These are phyloP conservation scores for Sphagnurus paluster DNA, from an alignment of 1,284 basidiomycete species.

Conservation along the genomic window DNA sequence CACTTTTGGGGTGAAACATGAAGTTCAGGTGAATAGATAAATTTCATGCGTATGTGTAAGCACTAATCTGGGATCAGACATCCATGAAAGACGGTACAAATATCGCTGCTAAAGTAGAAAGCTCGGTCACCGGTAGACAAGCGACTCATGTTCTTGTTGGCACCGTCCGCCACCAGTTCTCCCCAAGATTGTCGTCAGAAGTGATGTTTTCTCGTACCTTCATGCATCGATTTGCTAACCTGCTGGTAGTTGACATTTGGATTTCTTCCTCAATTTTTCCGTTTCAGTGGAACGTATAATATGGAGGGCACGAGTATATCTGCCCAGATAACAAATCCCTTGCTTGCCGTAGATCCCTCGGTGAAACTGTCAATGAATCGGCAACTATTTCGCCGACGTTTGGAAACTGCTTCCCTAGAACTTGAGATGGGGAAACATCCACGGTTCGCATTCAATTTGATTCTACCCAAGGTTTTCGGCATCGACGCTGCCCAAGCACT, in stretches of 20 bases:
- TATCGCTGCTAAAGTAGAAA: slow-evolving; percentile 29
- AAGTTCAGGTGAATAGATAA: slow-evolving; percentile 39
- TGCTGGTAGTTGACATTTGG: slow-evolving; percentile 28
- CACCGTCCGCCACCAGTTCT: slow-evolving; percentile 65
- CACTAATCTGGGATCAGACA: slow-evolving; percentile 32
- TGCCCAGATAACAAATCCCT: slow-evolving; percentile 23
- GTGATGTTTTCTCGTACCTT: slow-evolving; percentile 30
- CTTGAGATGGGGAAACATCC: slow-evolving; percentile 29
- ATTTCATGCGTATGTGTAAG: slow-evolving; percentile 13
- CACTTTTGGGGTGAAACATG: slow-evolving; percentile 36
- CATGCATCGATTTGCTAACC: background rate
- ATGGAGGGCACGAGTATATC: slow-evolving; percentile 32
- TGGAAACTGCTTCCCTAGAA: slow-evolving; percentile 32
- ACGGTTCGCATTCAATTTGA: slow-evolving; percentile 31
- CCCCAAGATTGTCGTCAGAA: slow-evolving; percentile 50
- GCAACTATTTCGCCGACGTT: slow-evolving; percentile 32
- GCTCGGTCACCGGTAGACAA: no score
- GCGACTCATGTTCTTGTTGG: slow-evolving; percentile 47
- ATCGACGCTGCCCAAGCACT: slow-evolving; percentile 8
- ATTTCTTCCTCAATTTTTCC: slow-evolving; percentile 30
- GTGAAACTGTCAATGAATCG: slow-evolving; percentile 30
- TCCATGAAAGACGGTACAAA: slow-evolving; percentile 39
- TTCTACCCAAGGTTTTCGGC: slow-evolving; percentile 29
- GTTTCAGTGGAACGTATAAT: slow-evolving; percentile 30
- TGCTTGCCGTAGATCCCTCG: slow-evolving; percentile 18